Conservation (phyloP, 1,284 basidiomycete genomes). For the Ganoderma sp. region DNA sequence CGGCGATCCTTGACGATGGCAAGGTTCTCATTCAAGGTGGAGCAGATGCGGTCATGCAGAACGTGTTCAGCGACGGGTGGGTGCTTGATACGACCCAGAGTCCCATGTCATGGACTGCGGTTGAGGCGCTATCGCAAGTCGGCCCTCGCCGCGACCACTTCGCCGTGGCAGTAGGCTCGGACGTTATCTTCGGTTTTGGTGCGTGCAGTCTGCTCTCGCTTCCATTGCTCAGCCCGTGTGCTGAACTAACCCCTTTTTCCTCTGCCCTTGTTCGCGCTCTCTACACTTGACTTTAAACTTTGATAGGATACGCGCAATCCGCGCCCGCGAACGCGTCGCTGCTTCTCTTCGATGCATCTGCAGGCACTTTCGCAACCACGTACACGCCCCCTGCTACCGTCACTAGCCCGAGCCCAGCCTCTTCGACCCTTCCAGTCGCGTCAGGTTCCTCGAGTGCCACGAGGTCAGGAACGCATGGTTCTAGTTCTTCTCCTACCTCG, state of each 20-base stretch:
- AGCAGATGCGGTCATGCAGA: slow-evolving; percentile 61
- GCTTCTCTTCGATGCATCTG: slow-evolving; percentile 57
- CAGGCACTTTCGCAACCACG: slow-evolving; percentile 45
- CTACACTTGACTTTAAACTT: slow-evolving; percentile 4
- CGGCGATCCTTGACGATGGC: slow-evolving; percentile 57
- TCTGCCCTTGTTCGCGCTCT: neutral
- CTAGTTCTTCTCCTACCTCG: slow-evolving; percentile 29
- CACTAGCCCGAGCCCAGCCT: slow-evolving; percentile 37
- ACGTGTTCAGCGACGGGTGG: slow-evolving; percentile 74
- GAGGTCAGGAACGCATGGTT: slow-evolving; percentile 24
- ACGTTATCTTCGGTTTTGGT: slow-evolving; percentile 84
- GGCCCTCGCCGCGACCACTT: slow-evolving; percentile 76
- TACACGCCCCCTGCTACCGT: slow-evolving; percentile 49
- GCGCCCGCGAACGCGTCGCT: slow-evolving; percentile 51
- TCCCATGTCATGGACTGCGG: slow-evolving; percentile 62
- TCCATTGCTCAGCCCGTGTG: slow-evolving; percentile 15
- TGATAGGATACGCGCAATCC: slow-evolving; percentile 61
- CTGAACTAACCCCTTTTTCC: slow-evolving; percentile 14
- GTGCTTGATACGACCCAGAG: slow-evolving; percentile 65
- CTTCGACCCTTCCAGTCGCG: slow-evolving; percentile 49
- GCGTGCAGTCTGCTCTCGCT: slow-evolving; percentile 38
- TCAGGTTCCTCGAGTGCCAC: slow-evolving; percentile 25
- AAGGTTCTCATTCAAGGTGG: slow-evolving; percentile 81
- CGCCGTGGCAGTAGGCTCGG: slow-evolving; percentile 62
- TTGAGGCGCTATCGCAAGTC: slow-evolving; percentile 57